Percentiles rank a stretch among this genome's conserved stretches.
Evolutionary conservation across 768 basidiomycete species (phyloP).

Genomic region (Lentinus tigrinus): DNA sequence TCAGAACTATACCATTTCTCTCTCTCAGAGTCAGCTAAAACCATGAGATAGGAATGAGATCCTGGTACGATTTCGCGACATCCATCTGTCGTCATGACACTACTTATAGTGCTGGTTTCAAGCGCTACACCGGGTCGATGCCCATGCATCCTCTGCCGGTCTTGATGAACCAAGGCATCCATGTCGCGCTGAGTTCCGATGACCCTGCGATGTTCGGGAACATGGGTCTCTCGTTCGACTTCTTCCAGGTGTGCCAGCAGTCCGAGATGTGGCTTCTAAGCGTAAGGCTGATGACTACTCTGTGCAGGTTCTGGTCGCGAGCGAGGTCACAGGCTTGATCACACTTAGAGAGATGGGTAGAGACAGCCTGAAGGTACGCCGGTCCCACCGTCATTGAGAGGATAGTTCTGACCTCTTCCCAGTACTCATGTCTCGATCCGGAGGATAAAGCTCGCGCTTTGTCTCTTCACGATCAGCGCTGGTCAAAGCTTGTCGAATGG

Average conservation of each 20-base stretch:
- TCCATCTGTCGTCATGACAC: neutral
- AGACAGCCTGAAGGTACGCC: conserved; percentile 59
- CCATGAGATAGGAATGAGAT: conserved; percentile 60
- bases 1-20: neutral
- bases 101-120: neutral
- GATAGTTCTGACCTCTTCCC: neutral
- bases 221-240: conserved; percentile 77
- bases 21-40: neutral
- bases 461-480: conserved; percentile 44
- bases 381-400: too few relatives aligned
- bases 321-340: conserved; percentile 45
- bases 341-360: conserved; percentile 65
- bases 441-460: conserved; percentile 47
- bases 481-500: conserved; percentile 46
- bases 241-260: conserved; percentile 54
- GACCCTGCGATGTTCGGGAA: conserved; percentile 79
- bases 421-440: conserved; percentile 41
- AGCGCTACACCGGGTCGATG: conserved; percentile 79
- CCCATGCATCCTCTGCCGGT: conserved; percentile 74
- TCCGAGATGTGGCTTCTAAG: neutral
- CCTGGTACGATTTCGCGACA: conserved; percentile 40
- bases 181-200: conserved; percentile 70
- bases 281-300: neutral
- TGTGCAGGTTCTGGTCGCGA: conserved; percentile 20
- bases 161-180: conserved; percentile 68